A percentile compares a stretch with the other conserved stretches of the same genome.
Evolutionary conservation across 495 filamentous ascomycete genomes (phyloP).

Genomic region (Penicillium canariense): DNA sequence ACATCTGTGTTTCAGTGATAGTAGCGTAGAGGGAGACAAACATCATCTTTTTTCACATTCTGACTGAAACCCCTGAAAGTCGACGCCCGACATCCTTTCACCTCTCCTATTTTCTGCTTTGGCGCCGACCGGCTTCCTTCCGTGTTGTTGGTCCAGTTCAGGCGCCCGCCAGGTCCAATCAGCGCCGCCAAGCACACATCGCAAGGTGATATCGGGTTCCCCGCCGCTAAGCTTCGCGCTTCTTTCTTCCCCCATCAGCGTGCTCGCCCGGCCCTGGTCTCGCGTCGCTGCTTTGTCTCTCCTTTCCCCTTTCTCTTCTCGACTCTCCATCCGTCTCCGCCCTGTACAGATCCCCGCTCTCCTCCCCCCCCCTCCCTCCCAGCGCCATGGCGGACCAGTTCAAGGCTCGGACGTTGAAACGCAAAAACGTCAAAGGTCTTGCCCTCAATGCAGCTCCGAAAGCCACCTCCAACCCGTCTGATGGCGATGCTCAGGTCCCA

Average conservation of each 20-base stretch:
- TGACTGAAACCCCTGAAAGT: conserved; percentile 1
- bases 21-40: conserved; percentile 4
- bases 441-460: conserved; percentile 70
- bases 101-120: conserved; percentile 9
- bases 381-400: conserved; percentile 77
- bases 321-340: conserved; percentile 6
- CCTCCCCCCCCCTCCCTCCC: conserved; percentile 1
- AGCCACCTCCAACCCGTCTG: conserved; percentile 53
- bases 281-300: conserved; percentile 3
- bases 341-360: neutral
- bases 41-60: neutral
- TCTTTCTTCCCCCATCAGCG: conserved; percentile 20
- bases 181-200: conserved; percentile 31
- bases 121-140: conserved; percentile 20
- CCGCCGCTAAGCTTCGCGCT: conserved; percentile 27
- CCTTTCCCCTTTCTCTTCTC: conserved; percentile 7
- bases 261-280: conserved; percentile 10
- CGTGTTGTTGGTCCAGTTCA: conserved; percentile 26
- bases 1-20: conserved; percentile 26
- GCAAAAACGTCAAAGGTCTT: conserved; percentile 97
- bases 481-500: conserved; percentile 56
- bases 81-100: neutral
- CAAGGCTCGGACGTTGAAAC: conserved; percentile 87
- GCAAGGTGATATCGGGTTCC: conserved; percentile 35
- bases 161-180: conserved; percentile 33